Evolutionary conservation across 2,329 filamentous ascomycete genomes (phyloP), one percentile per base, ranked within the genome.

Genomic region (Fusarium sp.): DNA sequence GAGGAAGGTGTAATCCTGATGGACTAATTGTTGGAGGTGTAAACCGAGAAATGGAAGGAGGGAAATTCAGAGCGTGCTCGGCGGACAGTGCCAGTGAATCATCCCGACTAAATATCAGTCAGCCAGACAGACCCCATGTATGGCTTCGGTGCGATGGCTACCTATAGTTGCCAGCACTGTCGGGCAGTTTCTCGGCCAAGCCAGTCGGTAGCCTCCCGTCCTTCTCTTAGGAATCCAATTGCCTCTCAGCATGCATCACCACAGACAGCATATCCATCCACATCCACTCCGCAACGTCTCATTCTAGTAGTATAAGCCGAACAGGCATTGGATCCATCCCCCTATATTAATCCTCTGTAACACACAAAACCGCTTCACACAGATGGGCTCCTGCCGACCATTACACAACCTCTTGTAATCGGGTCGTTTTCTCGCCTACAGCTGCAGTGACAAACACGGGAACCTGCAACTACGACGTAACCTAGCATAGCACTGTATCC

Each of bases 401-500:
- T 61, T 57, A 49, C 63, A 66, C 62, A 57, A 41, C 46, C 56
- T 47, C 41, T 39, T 62, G 56, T 57, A 45, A 29, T 39, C 47
- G 39, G 60, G 33, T 55, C 15, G 23, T 49, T 57, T 57, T 23
- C 62, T 66, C 62, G 40, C 57, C 63, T 66, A 49, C 46, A 45
- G 23, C 21, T 43, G 33, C 57, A 47, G 63, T n/a, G 54, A 37
- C 65, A 67, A 67, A 69, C 54, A 59, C 51, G 61, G 60, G 37
- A 68, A 35, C 55, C 41, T 68, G 55, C 60, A 52, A 58, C 60
- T 63, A 31, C 45, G 51, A 63, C 45, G 45, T 63, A 58, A 63
- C 60, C 50, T 31, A 31, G 10, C 29, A 31, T 31, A 13, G 31
- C 27, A 39, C 65, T 41, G 6, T 25, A 50, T 14, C 47, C 47